A percentile compares a stretch with the other conserved stretches of the same genome.
These are phyloP conservation scores for Laburnicola sp. DNA, from an alignment of 2,329 filamentous ascomycete species.

Conservation along the genomic window DNA sequence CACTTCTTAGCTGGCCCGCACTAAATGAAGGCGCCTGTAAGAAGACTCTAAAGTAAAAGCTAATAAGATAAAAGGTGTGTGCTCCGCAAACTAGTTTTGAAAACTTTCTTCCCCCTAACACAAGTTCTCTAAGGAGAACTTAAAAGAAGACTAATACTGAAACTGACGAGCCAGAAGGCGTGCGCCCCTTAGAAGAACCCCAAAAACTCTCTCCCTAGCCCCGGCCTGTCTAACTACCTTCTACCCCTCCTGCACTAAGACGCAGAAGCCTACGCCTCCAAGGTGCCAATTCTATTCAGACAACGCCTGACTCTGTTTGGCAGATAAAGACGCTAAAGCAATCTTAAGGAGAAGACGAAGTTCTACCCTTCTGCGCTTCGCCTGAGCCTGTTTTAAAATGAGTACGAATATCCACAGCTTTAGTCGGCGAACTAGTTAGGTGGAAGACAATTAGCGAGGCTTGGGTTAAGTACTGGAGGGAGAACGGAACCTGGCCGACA, in stretches of 20 bases:
- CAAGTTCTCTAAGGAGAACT: constrained; percentile 3
- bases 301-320: constrained; percentile 9
- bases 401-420: constrained; percentile 12
- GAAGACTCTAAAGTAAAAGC: constrained; percentile 12
- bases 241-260: too few species aligned
- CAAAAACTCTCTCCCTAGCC: constrained; percentile 1
- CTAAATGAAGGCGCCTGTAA: constrained; percentile 8
- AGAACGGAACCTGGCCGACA: constrained; percentile 19
- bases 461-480: constrained; percentile 16
- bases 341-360: constrained; percentile 14
- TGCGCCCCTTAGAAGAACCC: constrained; percentile 11
- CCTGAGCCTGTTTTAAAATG: constrained; percentile 12
- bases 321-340: constrained; percentile 15
- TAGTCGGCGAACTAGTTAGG: constrained; percentile 5
- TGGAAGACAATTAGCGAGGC: constrained; percentile 13
- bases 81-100: constrained; percentile 9
- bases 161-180: constrained; percentile 13
- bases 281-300: constrained; percentile 10
- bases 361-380: constrained; percentile 9
- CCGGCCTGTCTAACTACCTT: too few species aligned
- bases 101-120: too few species aligned
- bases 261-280: constrained; percentile 11
- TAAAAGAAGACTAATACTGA: constrained; percentile 15
- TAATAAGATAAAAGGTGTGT: constrained; percentile 12
- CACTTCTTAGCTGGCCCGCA: constrained; percentile 9